phyloP scores from a whole-genome alignment of 1,139 yeast genomes.

The Debaryomycetaceae sp. region DNA sequence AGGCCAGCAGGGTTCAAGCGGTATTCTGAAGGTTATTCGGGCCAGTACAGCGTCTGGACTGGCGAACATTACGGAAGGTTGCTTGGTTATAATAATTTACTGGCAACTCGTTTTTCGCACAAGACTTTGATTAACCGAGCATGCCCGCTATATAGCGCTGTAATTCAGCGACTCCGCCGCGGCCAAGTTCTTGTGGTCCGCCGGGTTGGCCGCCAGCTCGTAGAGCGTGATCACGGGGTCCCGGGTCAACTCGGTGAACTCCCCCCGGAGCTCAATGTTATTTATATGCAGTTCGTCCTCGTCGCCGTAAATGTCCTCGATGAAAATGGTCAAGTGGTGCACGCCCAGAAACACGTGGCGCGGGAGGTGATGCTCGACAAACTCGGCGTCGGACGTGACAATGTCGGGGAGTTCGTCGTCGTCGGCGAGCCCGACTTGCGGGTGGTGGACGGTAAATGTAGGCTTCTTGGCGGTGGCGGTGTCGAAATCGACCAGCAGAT shows the following conservation, averaged over 20 bases:
- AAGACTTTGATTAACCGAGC: neutral
- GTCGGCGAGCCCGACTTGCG: conserved; percentile 48
- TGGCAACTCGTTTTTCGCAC: neutral
- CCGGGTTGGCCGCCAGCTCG: conserved; percentile 91
- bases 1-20: neutral
- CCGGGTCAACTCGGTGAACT: conserved; percentile 53
- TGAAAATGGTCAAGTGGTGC: conserved; percentile 59
- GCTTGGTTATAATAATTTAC: too few relatives aligned
- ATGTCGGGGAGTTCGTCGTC: conserved; percentile 32
- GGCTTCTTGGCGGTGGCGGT: conserved; percentile 49
- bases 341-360: conserved; percentile 71
- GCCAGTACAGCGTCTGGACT: too few relatives aligned
- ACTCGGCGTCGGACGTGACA: conserved; percentile 40
- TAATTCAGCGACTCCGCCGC: conserved; percentile 16
- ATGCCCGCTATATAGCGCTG: conserved; percentile 2
- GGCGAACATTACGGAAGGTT: too few relatives aligned
- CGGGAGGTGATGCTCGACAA: conserved; percentile 82
- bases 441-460: conserved; percentile 55
- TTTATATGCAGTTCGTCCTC: conserved; percentile 54
- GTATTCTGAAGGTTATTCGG: neutral
- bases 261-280: conserved; percentile 81
- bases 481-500: conserved; percentile 66
- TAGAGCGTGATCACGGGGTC: conserved; percentile 75
- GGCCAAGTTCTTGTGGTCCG: conserved; percentile 64
- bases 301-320: conserved; percentile 65